A percentile compares a stretch with the other conserved stretches of the same genome.
These are phyloP conservation scores for Paspalum notatum DNA, from an alignment of 176 grass and related monocot species.

Conservation along the genomic window DNA sequence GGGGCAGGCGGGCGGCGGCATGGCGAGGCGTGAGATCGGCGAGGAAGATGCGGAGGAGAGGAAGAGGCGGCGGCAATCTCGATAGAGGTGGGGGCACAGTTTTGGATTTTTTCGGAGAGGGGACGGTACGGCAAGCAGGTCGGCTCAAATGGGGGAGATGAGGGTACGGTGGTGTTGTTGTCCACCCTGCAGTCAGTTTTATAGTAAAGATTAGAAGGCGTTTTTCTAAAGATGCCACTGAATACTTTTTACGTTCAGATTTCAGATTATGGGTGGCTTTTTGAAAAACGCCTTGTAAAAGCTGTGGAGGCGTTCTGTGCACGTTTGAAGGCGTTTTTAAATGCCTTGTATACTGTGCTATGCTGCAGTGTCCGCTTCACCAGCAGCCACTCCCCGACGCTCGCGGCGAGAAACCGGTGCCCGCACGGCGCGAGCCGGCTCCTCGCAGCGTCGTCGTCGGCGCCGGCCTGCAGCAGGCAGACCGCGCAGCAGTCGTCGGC, in stretches of 20 bases:
- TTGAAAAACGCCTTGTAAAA: neutral
- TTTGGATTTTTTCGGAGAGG: no score
- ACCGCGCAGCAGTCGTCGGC: conserved; percentile 17
- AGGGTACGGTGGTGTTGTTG: no score
- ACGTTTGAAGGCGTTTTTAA: neutral
- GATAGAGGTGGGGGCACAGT: no score
- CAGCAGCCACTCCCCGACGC: conserved; percentile 19
- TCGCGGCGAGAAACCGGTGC: conserved; percentile 21
- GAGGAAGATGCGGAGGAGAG: no score
- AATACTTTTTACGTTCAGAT: neutral
- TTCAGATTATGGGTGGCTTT: neutral
- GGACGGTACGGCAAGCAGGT: no score
- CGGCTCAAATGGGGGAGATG: no score
- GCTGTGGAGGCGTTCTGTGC: neutral
- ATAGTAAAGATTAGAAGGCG: neutral
- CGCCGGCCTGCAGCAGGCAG: neutral
- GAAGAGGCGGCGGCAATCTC: no score
- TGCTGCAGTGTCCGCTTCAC: neutral
- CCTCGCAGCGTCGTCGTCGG: neutral
- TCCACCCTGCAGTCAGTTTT: no score
- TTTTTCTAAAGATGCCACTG: neutral
- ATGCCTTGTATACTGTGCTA: neutral
- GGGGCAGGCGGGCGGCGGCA: no score
- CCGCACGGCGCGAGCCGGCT: neutral
- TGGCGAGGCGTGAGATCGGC: no score